These are phyloP conservation scores for Microcos paniculata DNA, from an alignment of 345 rosid genomes.

Conservation along the genomic window DNA sequence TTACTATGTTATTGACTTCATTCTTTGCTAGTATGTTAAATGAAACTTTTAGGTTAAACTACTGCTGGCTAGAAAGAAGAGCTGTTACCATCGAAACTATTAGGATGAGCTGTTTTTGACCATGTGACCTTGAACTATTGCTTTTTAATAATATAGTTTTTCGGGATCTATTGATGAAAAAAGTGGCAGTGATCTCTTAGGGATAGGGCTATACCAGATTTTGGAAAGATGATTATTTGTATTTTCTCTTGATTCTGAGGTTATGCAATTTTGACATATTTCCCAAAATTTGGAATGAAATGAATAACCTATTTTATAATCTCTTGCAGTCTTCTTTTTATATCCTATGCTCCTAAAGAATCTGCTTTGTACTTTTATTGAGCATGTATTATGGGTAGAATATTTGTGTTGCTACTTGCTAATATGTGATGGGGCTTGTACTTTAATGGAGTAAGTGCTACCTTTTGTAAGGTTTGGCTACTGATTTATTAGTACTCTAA, in stretches of 20 bases:
- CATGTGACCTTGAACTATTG: background rate
- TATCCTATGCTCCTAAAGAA: background rate
- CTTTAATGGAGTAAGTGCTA: background rate
- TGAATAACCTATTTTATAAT: background rate
- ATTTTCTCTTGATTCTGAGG: background rate
- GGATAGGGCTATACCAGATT: background rate
- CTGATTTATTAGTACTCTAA: background rate
- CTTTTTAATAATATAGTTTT: background rate
- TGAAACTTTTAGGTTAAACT: background rate
- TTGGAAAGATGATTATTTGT: background rate
- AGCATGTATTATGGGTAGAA: background rate
- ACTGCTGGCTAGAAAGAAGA: background rate
- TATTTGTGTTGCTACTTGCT: constrained; percentile 9
- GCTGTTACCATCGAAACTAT: background rate
- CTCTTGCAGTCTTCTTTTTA: background rate
- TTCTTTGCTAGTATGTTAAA: background rate
- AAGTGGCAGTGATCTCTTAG: background rate
- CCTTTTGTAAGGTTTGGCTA: background rate
- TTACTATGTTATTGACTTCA: background rate
- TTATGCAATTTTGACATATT: background rate
- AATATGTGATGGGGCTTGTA: background rate
- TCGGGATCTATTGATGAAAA: background rate
- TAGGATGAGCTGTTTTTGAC: background rate
- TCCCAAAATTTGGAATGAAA: background rate
- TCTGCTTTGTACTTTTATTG: background rate